phyloP scores from a whole-genome alignment of 2,329 filamentous ascomycete species.

The Microascus cirrosus region DNA sequence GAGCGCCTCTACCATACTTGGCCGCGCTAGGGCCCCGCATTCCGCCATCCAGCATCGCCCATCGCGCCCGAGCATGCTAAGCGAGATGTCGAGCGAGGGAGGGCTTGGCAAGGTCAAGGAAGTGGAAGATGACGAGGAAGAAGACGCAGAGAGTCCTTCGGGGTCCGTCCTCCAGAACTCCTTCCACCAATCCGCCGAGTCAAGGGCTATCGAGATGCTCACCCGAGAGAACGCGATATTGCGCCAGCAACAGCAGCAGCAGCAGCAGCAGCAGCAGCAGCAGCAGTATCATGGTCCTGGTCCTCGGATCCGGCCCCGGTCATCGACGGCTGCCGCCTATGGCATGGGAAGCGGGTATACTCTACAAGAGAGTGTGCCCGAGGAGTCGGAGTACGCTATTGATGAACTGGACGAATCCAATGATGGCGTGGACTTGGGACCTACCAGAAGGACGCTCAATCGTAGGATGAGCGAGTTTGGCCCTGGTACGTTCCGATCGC shows the following conservation, averaged over 20 bases:
- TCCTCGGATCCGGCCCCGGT: conserved; percentile 42
- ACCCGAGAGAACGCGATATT: conserved; percentile 52
- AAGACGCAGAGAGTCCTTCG: conserved; percentile 41
- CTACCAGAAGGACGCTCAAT: neutral
- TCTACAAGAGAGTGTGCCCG: conserved; percentile 48
- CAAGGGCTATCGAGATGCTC: conserved; percentile 52
- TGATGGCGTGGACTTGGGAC: conserved; percentile 25
- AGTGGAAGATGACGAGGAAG: conserved; percentile 55
- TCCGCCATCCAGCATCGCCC: conserved; percentile 69
- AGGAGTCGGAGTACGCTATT: conserved; percentile 62
- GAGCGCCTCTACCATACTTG: conserved; percentile 34
- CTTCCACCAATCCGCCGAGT: conserved; percentile 37
- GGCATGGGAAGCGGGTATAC: conserved; percentile 44
- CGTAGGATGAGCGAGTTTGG: conserved; percentile 49
- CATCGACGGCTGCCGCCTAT: conserved; percentile 44
- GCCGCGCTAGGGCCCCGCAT: conserved; percentile 39
- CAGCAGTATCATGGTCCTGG: conserved; percentile 37
- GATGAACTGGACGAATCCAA: conserved; percentile 55
- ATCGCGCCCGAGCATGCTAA: conserved; percentile 66
- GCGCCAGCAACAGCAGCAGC: conserved; percentile 34
- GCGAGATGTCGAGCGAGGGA: conserved; percentile 57
- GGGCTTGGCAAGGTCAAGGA: conserved; percentile 56
- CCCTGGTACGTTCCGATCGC: conserved; percentile 31
- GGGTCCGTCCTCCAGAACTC: conserved; percentile 23
- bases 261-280: conserved; percentile 34